Base-by-base conservation (phyloP, 495 filamentous ascomycete genomes). In the Penicillium maclennaniae region DNA sequence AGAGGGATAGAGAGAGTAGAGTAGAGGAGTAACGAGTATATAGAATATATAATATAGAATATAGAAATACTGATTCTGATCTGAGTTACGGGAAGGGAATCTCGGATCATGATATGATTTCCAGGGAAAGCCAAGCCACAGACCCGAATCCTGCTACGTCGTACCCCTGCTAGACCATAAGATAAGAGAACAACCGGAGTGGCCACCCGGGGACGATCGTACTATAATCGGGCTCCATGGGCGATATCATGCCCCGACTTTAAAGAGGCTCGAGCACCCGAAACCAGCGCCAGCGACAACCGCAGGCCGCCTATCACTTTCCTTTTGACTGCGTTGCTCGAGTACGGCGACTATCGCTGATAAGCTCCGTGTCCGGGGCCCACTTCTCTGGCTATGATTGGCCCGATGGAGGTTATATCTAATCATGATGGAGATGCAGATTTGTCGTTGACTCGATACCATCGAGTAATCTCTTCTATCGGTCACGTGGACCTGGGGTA, bases 371-470 rank as follows among this genome's bases (percentile, higher is more conserved):
- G 23, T 23, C 23, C 23, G 56, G 39, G 56, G 51, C 16, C 37
- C 62, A 40, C 23, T 39, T 41, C 52, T 58, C 59, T 61, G 57
- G 52, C 50, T 4, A 0, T 61, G 53, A 63, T 56, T 47, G 57
- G 52, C 14, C 1, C 14, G 19, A 43, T 39, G 21, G 19, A 14
- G 14, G 14, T 39, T 23, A 26, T 63, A 67, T 62, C 60, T 61
- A 64, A 60, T 67, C 49, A 51, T 47, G 45, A 26, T 45, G 53
- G 46, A 50, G 49, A 46, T 47, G 39, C 23, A 56, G 52, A 56
- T 53, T 56, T 31, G 19, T 42, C 31, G 59, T 49, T 73, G 69
- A 73, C 70, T 71, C 70, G 69, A 73, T 73, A 58, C 27, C 56
- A 73, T 73, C 70, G 67, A 73, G 70, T 73, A 71, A 73, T 67